These are phyloP conservation scores for Grigorovia humatica DNA, from an alignment of 805 yeast species.

Conservation along the genomic window DNA sequence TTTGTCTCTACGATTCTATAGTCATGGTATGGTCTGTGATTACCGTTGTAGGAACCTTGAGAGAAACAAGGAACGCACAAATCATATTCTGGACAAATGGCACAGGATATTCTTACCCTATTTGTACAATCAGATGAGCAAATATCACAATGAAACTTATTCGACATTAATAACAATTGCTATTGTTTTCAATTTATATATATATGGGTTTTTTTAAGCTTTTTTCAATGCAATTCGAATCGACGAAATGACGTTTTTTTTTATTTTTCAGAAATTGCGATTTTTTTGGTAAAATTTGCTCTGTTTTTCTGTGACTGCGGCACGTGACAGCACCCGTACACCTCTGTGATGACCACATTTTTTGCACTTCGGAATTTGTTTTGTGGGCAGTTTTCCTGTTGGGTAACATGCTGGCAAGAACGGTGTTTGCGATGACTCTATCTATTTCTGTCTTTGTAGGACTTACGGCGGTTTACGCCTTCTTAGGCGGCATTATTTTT, in stretches of 20 bases:
- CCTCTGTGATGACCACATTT: too few relatives aligned
- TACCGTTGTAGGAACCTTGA: slow-evolving; percentile 66
- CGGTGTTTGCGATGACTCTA: background rate
- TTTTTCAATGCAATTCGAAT: background rate
- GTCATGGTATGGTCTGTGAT: slow-evolving; percentile 91
- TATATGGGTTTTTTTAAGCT: background rate
- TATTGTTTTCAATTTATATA: background rate
- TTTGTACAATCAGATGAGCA: slow-evolving; percentile 95
- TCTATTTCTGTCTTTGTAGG: too few relatives aligned
- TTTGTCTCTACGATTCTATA: slow-evolving; percentile 89
- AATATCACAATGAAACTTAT: slow-evolving; percentile 81
- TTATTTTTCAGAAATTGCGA: too few relatives aligned
- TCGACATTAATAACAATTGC: slow-evolving; percentile 22
- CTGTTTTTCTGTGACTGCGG: too few relatives aligned
- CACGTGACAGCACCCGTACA: too few relatives aligned
- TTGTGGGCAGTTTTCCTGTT: background rate
- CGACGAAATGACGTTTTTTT: background rate
- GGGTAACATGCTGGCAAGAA: background rate
- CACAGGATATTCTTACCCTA: slow-evolving; percentile 83
- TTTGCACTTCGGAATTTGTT: too few relatives aligned
- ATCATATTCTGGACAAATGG: slow-evolving; percentile 87
- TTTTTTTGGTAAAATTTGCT: too few relatives aligned
- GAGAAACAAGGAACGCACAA: slow-evolving; percentile 97
- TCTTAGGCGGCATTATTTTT: too few relatives aligned
- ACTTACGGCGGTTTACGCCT: too few relatives aligned